These are phyloP conservation scores for Exophiala calicioides DNA, from an alignment of 2,329 filamentous ascomycete genomes.

Conservation along the genomic window DNA sequence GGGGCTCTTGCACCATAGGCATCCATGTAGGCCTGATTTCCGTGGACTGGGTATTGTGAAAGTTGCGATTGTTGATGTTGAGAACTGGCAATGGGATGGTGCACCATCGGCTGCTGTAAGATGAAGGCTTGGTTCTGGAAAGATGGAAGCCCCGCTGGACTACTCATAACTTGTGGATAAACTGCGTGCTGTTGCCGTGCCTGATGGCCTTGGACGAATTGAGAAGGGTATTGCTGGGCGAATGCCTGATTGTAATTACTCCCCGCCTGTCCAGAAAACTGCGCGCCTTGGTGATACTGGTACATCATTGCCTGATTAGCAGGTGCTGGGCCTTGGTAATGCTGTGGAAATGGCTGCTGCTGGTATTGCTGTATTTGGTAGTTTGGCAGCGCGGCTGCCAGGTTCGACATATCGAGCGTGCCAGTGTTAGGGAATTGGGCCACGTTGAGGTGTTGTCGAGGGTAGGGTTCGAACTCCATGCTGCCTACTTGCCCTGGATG, in stretches of 20 bases:
- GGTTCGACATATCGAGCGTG: constrained; percentile 32
- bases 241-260: constrained; percentile 21
- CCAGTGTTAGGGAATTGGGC: constrained; percentile 9
- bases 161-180: constrained; percentile 17
- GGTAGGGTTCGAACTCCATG: constrained; percentile 27
- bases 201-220: constrained; percentile 26
- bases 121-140: constrained; percentile 18
- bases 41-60: constrained; percentile 14
- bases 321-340: constrained; percentile 14
- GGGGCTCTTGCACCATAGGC: constrained; percentile 14
- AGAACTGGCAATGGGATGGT: constrained; percentile 4
- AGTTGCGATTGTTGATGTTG: constrained; percentile 21
- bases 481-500: constrained; percentile 12
- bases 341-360: constrained; percentile 27
- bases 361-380: constrained; percentile 28
- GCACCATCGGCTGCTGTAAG: constrained; percentile 20
- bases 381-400: constrained; percentile 33
- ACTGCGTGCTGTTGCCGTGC: constrained; percentile 25
- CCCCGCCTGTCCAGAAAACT: constrained; percentile 32
- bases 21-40: constrained; percentile 5
- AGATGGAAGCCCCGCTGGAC: constrained; percentile 7
- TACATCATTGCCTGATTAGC: constrained; percentile 26
- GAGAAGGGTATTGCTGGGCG: constrained; percentile 29
- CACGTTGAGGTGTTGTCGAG: constrained; percentile 26
- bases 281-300: constrained; percentile 30